phyloP scores from a whole-genome alignment of 2,329 filamentous ascomycete genomes.

The Daldinia sp. region DNA sequence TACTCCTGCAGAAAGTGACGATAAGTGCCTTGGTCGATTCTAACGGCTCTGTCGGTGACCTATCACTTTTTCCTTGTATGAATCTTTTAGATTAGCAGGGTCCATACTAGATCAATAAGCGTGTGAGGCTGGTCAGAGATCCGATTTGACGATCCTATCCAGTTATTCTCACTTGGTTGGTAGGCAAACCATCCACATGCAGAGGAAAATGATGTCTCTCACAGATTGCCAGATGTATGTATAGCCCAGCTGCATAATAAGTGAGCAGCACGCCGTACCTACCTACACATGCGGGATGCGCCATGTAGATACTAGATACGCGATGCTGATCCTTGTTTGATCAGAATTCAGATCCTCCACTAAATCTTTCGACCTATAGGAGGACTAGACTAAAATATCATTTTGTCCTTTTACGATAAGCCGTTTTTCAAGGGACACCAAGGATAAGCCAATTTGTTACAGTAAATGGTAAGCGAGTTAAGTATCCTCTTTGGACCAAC shows the following conservation, averaged over 20 bases:
- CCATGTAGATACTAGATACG: constrained; percentile 43
- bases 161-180: constrained; percentile 27
- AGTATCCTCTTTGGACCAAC: constrained; percentile 10
- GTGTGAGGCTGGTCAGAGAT: constrained; percentile 29
- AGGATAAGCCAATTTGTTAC: not conserved
- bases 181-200: constrained; percentile 38
- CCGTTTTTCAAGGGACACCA: not conserved
- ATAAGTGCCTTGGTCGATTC: constrained; percentile 36
- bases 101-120: constrained; percentile 32
- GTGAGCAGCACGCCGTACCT: constrained; percentile 26
- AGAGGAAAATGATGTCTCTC: constrained; percentile 43
- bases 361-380: constrained; percentile 2
- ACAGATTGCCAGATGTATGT: constrained; percentile 33
- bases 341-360: constrained; percentile 20
- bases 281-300: constrained; percentile 33
- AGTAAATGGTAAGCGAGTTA: not conserved
- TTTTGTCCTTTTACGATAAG: not conserved
- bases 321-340: constrained; percentile 29
- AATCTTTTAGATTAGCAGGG: constrained; percentile 30
- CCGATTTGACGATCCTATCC: constrained; percentile 37
- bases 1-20: constrained; percentile 3
- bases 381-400: not conserved
- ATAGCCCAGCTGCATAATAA: constrained; percentile 27
- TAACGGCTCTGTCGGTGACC: constrained; percentile 37
- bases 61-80: constrained; percentile 37